These are phyloP conservation scores for Penicillium antarcticum DNA, from an alignment of 495 filamentous ascomycete species.

Conservation along the genomic window DNA sequence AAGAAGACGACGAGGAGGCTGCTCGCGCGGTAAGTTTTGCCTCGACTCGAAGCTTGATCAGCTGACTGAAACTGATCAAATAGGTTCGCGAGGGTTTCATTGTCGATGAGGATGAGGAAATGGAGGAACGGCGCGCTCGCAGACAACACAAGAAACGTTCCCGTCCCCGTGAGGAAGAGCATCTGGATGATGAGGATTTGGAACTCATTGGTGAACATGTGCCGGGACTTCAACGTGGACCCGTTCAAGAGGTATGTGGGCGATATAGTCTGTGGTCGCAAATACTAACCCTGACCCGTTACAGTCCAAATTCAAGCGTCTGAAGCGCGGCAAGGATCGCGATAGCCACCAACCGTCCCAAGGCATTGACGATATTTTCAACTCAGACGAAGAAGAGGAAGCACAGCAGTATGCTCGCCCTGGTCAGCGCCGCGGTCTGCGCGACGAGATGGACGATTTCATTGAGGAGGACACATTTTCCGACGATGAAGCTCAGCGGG, in stretches of 20 bases:
- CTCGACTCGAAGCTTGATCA: neutral
- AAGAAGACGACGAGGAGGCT: conserved; percentile 87
- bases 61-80: neutral
- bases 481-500: conserved; percentile 73
- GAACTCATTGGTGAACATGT: conserved; percentile 84
- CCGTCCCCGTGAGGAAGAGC: conserved; percentile 71
- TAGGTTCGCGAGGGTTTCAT: conserved; percentile 94
- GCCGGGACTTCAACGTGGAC: conserved; percentile 63
- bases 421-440: conserved; percentile 48
- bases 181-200: conserved; percentile 91
- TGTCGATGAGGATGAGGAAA: conserved; percentile 86
- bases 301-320: conserved; percentile 87
- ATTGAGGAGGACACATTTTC: conserved; percentile 94
- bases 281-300: neutral
- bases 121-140: conserved; percentile 60
- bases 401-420: conserved; percentile 55
- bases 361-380: conserved; percentile 83
- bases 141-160: conserved; percentile 53
- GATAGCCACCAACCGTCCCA: conserved; percentile 55
- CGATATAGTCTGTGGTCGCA: neutral
- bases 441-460: conserved; percentile 93
- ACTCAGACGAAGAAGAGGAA: conserved; percentile 86
- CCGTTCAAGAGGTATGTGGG: conserved; percentile 57
- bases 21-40: conserved; percentile 46
- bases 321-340: conserved; percentile 86